phyloP scores from a whole-genome alignment of 257 asterid species.

The Cinchona pubescens region DNA sequence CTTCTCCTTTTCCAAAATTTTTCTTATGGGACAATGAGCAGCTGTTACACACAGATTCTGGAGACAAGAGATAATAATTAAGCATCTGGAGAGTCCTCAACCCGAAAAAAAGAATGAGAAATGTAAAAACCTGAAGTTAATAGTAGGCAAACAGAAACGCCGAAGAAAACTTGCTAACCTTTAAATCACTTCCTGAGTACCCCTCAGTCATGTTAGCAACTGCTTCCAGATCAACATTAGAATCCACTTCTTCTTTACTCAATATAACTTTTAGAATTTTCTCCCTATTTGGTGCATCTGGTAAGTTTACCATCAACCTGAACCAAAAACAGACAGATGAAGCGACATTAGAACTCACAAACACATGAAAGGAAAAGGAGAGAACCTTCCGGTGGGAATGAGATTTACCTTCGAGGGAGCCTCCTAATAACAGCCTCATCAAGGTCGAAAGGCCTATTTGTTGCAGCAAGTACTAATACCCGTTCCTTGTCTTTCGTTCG shows the following conservation, averaged over 20 bases:
- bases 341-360: neutral
- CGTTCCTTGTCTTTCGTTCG: slow-evolving; percentile 94
- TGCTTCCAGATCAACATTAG: slow-evolving; percentile 62
- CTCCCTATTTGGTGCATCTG: slow-evolving; percentile 70
- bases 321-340: slow-evolving; percentile 14
- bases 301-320: slow-evolving; percentile 91
- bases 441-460: slow-evolving; percentile 92
- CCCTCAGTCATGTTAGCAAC: slow-evolving; percentile 89
- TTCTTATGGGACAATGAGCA: slow-evolving; percentile 86
- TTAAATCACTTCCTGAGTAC: slow-evolving; percentile 93
- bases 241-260: slow-evolving; percentile 65
- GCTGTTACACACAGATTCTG: slow-evolving; percentile 85
- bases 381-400: neutral
- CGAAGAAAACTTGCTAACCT: slow-evolving; percentile 44
- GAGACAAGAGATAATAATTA: neutral
- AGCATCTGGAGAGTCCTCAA: neutral
- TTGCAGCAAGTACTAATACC: slow-evolving; percentile 88
- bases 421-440: slow-evolving; percentile 96
- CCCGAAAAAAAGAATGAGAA: neutral
- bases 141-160: neutral
- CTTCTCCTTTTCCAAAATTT: slow-evolving; percentile 78
- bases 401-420: slow-evolving; percentile 77
- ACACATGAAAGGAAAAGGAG: neutral
- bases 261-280: slow-evolving; percentile 67
- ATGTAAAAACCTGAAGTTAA: neutral